Conservation (phyloP, 306 rosid species). For the Cicer yamashitae region DNA sequence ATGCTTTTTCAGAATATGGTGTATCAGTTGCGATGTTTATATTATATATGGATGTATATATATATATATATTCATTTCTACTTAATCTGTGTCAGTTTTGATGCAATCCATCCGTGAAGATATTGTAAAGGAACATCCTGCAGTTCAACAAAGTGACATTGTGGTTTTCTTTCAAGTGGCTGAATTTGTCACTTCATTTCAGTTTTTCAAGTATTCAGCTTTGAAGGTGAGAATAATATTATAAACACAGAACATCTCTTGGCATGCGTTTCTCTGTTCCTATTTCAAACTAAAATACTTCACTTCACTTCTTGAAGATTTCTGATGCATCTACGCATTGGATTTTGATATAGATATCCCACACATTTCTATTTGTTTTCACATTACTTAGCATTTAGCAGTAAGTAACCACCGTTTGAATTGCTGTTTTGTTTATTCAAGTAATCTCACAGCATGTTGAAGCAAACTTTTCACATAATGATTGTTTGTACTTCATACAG, state of each 20-base stretch:
- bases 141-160: slow-evolving; percentile 74
- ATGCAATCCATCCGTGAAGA: slow-evolving; percentile 81
- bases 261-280: slow-evolving; percentile 6
- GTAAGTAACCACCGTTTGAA: not conserved
- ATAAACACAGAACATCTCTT: slow-evolving; percentile 30
- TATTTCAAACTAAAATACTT: slow-evolving; percentile 34
- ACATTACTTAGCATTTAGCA: slow-evolving; percentile 10
- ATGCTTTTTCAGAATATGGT: slow-evolving; percentile 37
- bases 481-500: slow-evolving; percentile 6
- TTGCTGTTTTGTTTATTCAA: slow-evolving; percentile 8
- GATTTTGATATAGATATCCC: slow-evolving; percentile 15
- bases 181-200: slow-evolving; percentile 87
- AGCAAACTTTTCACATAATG: slow-evolving; percentile 4
- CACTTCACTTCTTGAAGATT: not conserved
- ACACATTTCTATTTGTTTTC: not conserved
- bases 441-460: slow-evolving; percentile 33
- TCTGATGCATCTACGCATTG: not conserved
- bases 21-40: not conserved
- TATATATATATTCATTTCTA: slow-evolving; percentile 25
- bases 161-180: slow-evolving; percentile 84
- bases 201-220: slow-evolving; percentile 68
- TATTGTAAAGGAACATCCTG: slow-evolving; percentile 82
- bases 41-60: no score
- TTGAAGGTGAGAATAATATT: slow-evolving; percentile 72
- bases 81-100: slow-evolving; percentile 62